Evolutionary conservation across 768 basidiomycete species (phyloP).

Genomic region (Galerina sulciceps): DNA sequence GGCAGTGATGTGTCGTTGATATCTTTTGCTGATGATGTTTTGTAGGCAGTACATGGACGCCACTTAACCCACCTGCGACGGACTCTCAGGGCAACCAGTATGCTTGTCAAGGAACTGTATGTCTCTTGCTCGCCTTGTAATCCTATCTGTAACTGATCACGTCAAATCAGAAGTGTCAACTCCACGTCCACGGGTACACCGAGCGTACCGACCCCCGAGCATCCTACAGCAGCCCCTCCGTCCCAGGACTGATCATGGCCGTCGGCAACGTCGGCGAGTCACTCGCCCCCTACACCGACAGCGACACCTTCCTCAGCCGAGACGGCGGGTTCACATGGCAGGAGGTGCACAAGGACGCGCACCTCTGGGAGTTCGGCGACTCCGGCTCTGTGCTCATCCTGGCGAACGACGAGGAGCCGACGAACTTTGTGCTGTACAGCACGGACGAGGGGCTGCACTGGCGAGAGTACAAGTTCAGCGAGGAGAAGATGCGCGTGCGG

Average conservation of each 20-base stretch:
- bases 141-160: not conserved
- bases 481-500: constrained; percentile 73
- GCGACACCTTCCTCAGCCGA: constrained; percentile 95
- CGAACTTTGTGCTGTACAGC: constrained; percentile 87
- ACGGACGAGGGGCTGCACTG: constrained; percentile 88
- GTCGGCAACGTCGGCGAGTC: constrained; percentile 94
- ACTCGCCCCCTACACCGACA: constrained; percentile 80
- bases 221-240: constrained; percentile 91
- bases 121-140: constrained; percentile 12
- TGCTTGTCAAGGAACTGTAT: constrained; percentile 69
- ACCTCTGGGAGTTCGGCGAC: constrained; percentile 98
- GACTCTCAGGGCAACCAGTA: constrained; percentile 83
- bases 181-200: constrained; percentile 96
- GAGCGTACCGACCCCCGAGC: constrained; percentile 89
- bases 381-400: constrained; percentile 93
- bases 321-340: constrained; percentile 98
- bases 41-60: constrained; percentile 88
- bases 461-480: constrained; percentile 85
- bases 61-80: constrained; percentile 67
- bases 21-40: not conserved
- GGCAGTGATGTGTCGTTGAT: not conserved
- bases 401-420: constrained; percentile 94
- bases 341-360: constrained; percentile 97
- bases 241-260: constrained; percentile 92
- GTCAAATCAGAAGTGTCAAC: constrained; percentile 67